These are phyloP conservation scores for Paraurostyla sp. DNA, from an alignment of 73 alveolate genomes.

Conservation along the genomic window DNA sequence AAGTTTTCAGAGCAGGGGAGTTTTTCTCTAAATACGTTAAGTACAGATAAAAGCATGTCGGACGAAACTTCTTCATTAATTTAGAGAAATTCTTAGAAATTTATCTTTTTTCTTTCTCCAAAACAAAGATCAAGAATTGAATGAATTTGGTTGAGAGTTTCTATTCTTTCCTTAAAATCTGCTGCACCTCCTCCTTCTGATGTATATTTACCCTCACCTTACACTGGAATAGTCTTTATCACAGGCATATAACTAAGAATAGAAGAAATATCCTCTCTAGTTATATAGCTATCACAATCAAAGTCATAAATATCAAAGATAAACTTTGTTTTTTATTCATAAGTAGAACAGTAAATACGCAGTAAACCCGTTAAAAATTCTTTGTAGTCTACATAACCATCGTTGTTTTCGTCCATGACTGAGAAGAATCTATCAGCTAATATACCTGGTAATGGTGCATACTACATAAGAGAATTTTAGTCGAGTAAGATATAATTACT, in stretches of 20 bases:
- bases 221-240: not conserved
- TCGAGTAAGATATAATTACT: not conserved
- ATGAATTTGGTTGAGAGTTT: constrained; percentile 57
- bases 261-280: constrained; percentile 82
- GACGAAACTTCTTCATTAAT: constrained; percentile 58
- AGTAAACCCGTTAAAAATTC: constrained; percentile 82
- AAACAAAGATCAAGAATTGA: constrained; percentile 61
- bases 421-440: constrained; percentile 85
- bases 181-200: constrained; percentile 76
- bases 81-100: constrained; percentile 18
- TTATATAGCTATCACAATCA: constrained; percentile 83
- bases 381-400: constrained; percentile 78
- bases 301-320: constrained; percentile 87
- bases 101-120: constrained; percentile 30
- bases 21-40: constrained; percentile 59
- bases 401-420: constrained; percentile 78
- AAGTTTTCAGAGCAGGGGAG: constrained; percentile 74
- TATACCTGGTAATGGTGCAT: constrained; percentile 81
- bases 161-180: constrained; percentile 51
- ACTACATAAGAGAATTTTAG: not conserved
- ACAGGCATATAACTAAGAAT: constrained; percentile 78
- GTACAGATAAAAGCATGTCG: constrained; percentile 62
- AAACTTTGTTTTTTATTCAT: constrained; percentile 78
- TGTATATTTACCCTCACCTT: constrained; percentile 61
- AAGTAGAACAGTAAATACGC: constrained; percentile 79